A percentile compares a stretch with the other conserved stretches of the same genome.
These are phyloP conservation scores for Chrysoporthe cubensis DNA, from an alignment of 2,329 filamentous ascomycete species.

Conservation along the genomic window DNA sequence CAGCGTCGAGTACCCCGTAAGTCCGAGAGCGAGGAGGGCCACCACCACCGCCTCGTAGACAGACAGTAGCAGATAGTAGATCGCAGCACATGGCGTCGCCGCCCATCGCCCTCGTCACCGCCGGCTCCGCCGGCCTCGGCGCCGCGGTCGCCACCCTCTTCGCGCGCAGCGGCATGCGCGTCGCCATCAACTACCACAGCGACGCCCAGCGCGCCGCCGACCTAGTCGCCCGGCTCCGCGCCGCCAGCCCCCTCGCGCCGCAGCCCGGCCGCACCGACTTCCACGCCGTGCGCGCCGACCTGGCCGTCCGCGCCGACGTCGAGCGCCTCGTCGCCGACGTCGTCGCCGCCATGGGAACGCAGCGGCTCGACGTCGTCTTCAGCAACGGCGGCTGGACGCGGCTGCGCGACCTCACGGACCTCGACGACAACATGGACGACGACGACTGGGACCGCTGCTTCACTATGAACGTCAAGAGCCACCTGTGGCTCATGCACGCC, in stretches of 20 bases:
- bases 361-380: slow-evolving; percentile 70
- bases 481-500: slow-evolving; percentile 63
- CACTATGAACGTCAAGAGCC: slow-evolving; percentile 65
- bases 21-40: neutral
- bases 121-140: slow-evolving; percentile 69
- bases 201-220: slow-evolving; percentile 62
- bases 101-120: slow-evolving; percentile 51
- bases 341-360: slow-evolving; percentile 50
- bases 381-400: slow-evolving; percentile 70
- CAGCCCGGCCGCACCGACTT: slow-evolving; percentile 39
- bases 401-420: slow-evolving; percentile 47
- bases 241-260: slow-evolving; percentile 52
- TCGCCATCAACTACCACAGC: slow-evolving; percentile 75
- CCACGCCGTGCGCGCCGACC: slow-evolving; percentile 66
- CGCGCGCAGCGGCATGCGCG: slow-evolving; percentile 67
- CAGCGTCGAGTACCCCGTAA: no score
- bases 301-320: slow-evolving; percentile 63
- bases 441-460: slow-evolving; percentile 64
- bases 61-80: no score
- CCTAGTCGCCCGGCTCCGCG: slow-evolving; percentile 59
- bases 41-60: no score
- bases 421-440: slow-evolving; percentile 59
- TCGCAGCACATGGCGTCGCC: slow-evolving; percentile 32
- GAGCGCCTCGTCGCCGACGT: slow-evolving; percentile 61
- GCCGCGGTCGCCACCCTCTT: slow-evolving; percentile 70